Conservation (phyloP, 2,329 filamentous ascomycete species). For the Aphanoascus verrucosus region DNA sequence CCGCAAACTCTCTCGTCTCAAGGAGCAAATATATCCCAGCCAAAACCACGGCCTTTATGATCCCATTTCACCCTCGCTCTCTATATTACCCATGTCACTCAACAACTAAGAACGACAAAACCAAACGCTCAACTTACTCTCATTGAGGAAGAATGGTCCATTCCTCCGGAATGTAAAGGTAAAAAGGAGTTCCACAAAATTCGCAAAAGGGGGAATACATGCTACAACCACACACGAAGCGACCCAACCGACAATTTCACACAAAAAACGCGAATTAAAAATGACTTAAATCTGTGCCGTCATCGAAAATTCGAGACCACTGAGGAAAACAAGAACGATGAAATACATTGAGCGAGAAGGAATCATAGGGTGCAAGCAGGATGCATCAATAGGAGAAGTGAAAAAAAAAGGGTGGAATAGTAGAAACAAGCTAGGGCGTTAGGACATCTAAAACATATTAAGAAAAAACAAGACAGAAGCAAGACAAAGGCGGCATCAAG, state of each 20-base stretch:
- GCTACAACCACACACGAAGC: background rate
- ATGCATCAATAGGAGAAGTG: background rate
- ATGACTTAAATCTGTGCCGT: background rate
- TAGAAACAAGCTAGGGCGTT: slow-evolving; percentile 6
- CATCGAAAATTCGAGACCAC: background rate
- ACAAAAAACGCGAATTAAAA: background rate
- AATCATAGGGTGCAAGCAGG: background rate
- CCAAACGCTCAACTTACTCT: background rate
- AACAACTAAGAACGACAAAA: background rate
- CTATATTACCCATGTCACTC: background rate
- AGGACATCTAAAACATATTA: background rate
- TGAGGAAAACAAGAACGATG: background rate
- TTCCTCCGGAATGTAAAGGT: background rate
- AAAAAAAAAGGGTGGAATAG: slow-evolving; percentile 11
- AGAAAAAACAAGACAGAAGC: too few relatives aligned
- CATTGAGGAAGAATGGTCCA: background rate
- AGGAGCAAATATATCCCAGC: background rate
- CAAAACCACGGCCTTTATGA: background rate
- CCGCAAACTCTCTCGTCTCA: too few relatives aligned
- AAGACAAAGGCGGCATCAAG: too few relatives aligned
- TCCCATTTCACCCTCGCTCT: too few relatives aligned
- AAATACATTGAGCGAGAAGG: background rate
- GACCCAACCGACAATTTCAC: too few relatives aligned
- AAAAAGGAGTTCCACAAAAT: background rate
- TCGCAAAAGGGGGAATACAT: slow-evolving; percentile 1